Evolutionary conservation across 768 basidiomycete genomes (phyloP).

Genomic region (Amanita rubescens): DNA sequence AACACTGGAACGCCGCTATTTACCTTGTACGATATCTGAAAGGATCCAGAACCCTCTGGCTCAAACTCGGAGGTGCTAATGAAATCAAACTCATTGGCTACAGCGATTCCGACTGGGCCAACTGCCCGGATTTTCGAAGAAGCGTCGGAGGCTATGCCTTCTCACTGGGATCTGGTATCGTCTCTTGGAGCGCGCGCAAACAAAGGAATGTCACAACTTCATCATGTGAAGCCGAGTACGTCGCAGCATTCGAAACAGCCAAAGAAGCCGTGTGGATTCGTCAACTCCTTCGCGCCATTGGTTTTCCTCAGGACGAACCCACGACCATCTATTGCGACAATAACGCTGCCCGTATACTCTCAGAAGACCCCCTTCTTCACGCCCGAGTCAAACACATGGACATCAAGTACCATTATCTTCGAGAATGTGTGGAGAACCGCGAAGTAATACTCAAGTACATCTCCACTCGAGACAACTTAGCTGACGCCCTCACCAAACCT

Average conservation of each 20-base stretch:
- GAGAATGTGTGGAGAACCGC: slow-evolving; percentile 22
- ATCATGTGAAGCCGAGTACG: slow-evolving; percentile 32
- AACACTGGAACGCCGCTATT: slow-evolving; percentile 22
- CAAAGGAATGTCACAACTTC: slow-evolving; percentile 28
- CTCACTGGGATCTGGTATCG: slow-evolving; percentile 9
- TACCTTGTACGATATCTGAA: slow-evolving; percentile 15
- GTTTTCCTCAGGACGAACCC: neutral
- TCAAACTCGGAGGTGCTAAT: neutral
- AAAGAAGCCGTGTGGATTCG: slow-evolving; percentile 25
- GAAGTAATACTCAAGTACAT: slow-evolving; percentile 23
- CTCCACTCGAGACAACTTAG: slow-evolving; percentile 25
- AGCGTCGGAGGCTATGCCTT: slow-evolving; percentile 16
- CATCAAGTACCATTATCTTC: slow-evolving; percentile 31
- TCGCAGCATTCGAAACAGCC: slow-evolving; percentile 22
- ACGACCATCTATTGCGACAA: slow-evolving; percentile 26
- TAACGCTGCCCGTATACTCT: slow-evolving; percentile 26
- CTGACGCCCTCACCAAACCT: slow-evolving; percentile 35
- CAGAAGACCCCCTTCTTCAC: slow-evolving; percentile 28
- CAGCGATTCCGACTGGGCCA: slow-evolving; percentile 17
- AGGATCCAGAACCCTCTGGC: neutral
- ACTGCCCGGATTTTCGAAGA: slow-evolving; percentile 10
- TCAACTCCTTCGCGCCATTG: neutral
- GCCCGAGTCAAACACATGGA: slow-evolving; percentile 35
- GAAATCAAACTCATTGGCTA: slow-evolving; percentile 11
- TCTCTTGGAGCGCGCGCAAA: slow-evolving; percentile 13